Percentiles rank a stretch among this genome's conserved stretches.
phyloP scores from a whole-genome alignment of 345 rosid genomes.

The Brassica juncea region DNA sequence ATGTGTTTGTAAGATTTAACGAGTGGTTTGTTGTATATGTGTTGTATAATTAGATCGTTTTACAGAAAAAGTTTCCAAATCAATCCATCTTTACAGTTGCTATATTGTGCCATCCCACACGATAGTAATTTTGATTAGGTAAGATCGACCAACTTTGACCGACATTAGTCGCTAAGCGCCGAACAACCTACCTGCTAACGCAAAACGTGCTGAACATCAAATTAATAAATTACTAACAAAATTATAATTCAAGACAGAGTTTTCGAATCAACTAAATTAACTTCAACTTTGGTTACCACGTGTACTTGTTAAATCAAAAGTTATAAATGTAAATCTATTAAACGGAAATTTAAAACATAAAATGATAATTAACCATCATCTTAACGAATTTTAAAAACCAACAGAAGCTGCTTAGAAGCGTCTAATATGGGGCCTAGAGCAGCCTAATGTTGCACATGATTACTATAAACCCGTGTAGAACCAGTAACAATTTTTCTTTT shows the following conservation, averaged over 20 bases:
- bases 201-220: not conserved
- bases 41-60: not conserved
- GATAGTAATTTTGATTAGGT: not conserved
- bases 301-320: too few relatives aligned
- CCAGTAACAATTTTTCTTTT: too few relatives aligned
- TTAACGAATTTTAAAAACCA: too few relatives aligned
- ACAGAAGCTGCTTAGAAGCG: not conserved
- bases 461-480: not conserved
- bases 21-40: not conserved
- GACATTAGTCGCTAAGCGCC: not conserved
- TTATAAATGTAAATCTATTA: too few relatives aligned
- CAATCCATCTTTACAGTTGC: not conserved
- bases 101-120: not conserved
- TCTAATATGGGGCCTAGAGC: not conserved
- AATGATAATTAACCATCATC: not conserved
- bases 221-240: not conserved
- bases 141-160: not conserved
- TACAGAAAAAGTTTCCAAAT: not conserved
- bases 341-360: not conserved
- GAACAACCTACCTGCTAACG: not conserved
- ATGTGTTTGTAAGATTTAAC: not conserved
- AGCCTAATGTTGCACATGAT: not conserved
- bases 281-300: not conserved
- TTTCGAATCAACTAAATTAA: not conserved
- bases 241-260: not conserved